Evolutionary conservation across 371 early-diverging fungal species (phyloP), one percentile per base, ranked within the genome.

Genomic region (Entomophthora muscae): DNA sequence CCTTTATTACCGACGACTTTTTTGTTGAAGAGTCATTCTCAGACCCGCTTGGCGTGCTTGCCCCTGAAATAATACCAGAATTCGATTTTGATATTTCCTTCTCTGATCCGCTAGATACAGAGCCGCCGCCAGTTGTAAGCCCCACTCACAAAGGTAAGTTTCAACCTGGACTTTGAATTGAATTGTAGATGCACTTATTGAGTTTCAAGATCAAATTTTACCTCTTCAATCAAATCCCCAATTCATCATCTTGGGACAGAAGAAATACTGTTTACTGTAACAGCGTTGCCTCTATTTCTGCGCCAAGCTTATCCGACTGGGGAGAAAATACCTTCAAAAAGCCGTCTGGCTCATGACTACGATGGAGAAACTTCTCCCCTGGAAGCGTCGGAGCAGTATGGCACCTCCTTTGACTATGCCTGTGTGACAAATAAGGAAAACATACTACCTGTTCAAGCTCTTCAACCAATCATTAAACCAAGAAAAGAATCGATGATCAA

Each of bases 401-500:
- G 24, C 52, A 51, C 26, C 23, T 26, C 61, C 3, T 61, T 61
- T 33, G 28, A 32, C 27, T 31, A 13, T 58, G 3, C 21, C 23
- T 7, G 33, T 24, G 32, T 21, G 21, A 31, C 13, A 58, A 1
- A 17, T 13, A 29, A 1, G 5, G 12, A 58, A 58, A 32, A 3
- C 3, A 31, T 2, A 3, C n/a, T 53, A 53, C 54, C n/a, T 3
- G 17, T 3, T 26, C 31, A 63, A 54, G 5, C 30, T 1, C 2
- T 7, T 32, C 29, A 52, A n/a, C 63, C 63, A 5, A 63, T 63
- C 23, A 63, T 63, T 52, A 63, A 26, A 1, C 63, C 63, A 31
- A 63, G 63, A 24, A 63, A 63, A 53, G 63, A 63, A 29, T 63
- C 63, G 10, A 63, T 63, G 63, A 32, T 52, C 5, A 63, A 63